Evolutionary conservation across 331 rosid genomes (phyloP).

Genomic region (Malus hybrid): DNA sequence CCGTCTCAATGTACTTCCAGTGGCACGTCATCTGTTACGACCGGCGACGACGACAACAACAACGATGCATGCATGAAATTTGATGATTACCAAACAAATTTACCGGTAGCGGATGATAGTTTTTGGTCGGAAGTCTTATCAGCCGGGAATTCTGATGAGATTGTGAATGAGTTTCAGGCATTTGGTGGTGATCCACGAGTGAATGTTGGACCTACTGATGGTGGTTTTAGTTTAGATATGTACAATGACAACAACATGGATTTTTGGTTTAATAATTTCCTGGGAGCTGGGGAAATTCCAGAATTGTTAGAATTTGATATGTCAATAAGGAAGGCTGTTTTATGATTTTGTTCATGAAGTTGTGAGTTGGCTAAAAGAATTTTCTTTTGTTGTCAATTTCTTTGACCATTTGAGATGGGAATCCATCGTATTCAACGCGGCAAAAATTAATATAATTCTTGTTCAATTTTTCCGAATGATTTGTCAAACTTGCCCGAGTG

Average conservation of each 20-base stretch:
- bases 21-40: constrained; percentile 31
- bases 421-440: not conserved
- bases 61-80: not conserved
- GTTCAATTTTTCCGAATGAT: not conserved
- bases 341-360: not conserved
- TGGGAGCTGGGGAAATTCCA: constrained; percentile 16
- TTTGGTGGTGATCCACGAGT: not conserved
- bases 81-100: not conserved
- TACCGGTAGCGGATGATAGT: constrained; percentile 19
- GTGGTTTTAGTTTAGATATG: constrained; percentile 1
- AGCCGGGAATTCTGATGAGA: not conserved
- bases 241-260: constrained; percentile 15
- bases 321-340: not conserved
- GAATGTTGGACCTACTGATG: not conserved
- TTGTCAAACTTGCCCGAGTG: not conserved
- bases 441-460: too few relatives aligned
- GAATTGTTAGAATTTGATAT: not conserved
- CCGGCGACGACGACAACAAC: not conserved
- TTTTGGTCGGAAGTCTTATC: constrained; percentile 34
- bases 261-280: constrained; percentile 26
- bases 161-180: not conserved
- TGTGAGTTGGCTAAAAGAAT: not conserved
- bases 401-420: not conserved
- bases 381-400: not conserved
- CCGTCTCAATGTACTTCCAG: constrained; percentile 39